Evolutionary conservation across 2,329 filamentous ascomycete genomes (phyloP), one percentile per base, ranked within the genome.

Genomic region (Trichoderma oligosporum): DNA sequence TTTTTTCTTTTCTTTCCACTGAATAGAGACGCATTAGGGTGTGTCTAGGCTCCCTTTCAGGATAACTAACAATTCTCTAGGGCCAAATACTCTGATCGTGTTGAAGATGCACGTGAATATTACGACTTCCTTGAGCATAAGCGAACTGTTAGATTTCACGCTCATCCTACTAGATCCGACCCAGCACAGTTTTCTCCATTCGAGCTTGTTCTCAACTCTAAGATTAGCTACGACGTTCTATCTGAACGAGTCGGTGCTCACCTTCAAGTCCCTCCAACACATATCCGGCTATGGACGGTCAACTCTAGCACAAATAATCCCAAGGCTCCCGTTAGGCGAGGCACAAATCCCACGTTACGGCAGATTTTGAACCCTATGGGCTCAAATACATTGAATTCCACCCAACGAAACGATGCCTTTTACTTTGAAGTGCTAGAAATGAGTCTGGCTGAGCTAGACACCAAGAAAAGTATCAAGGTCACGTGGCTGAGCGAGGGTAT

Each of bases 341-440:
- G 83, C 70, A 70, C 80, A 70, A 82, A 83, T 60, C 82, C 87
- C 58, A 95, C 81, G n/a, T 77, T 99, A 11, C 81, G 82, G 52
- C 85, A 84, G 61, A 96, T 97, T 42, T 79, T 99, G 14, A 86
- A 84, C 60, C 86, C 89, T 9, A 83, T 86, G 52, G 89, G 89
- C 53, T 65, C 70, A 14, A 81, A 81, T 9, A 88, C 91, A 63
- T 81, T 87, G 49, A 88, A 85, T 63, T 82, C 82, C 57, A 85
- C 81, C 29, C 88, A 91, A 67, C 82, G 86, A 55, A 75, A 81
- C 18, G 93, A 97, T 71, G 84, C 87, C 1, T 78, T 99, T 52
- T 97, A 87, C 71, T 99, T 92, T 68, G 94, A 99, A 71, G 84
- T 97, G 25, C 76, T 99, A 38, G 94, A 99, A 61, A 96, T 97